phyloP scores from a whole-genome alignment of 768 basidiomycete species.

The Boletales sp. region DNA sequence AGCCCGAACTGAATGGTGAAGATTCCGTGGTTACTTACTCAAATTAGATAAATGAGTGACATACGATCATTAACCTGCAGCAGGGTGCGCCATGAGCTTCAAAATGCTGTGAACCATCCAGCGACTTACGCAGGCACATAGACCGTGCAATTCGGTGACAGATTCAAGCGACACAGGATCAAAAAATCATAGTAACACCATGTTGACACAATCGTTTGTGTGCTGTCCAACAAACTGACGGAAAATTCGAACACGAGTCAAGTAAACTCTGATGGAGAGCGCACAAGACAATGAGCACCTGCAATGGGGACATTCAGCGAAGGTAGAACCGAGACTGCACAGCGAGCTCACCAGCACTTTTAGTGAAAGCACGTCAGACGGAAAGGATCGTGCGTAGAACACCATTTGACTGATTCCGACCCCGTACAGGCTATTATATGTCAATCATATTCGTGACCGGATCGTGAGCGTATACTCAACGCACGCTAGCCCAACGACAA shows the following conservation, averaged over 20 bases:
- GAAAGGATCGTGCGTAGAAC: slow-evolving; percentile 18
- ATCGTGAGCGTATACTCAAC: neutral
- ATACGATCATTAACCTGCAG: slow-evolving; percentile 5
- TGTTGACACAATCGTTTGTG: neutral
- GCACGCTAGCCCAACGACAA: slow-evolving; percentile 10
- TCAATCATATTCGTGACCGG: neutral
- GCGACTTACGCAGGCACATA: slow-evolving; percentile 7
- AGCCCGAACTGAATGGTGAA: neutral
- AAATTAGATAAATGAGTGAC: neutral
- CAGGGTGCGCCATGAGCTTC: neutral
- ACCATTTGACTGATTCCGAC: slow-evolving; percentile 14
- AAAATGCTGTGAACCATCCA: neutral
- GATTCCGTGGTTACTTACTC: neutral
- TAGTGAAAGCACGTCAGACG: slow-evolving; percentile 7
- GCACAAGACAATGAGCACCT: slow-evolving; percentile 12
- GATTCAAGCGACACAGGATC: slow-evolving; percentile 8
- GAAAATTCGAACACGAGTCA: neutral
- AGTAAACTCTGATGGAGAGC: neutral
- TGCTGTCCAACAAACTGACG: slow-evolving; percentile 8
- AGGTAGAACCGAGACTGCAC: neutral
- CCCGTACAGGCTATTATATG: slow-evolving; percentile 16
- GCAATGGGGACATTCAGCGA: neutral
- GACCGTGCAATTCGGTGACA: neutral
- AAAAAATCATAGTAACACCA: slow-evolving; percentile 1
- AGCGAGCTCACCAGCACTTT: slow-evolving; percentile 12